Percentiles rank a stretch among this genome's conserved stretches.
These are phyloP conservation scores for Arxiozyma telluris DNA, from an alignment of 1,139 yeast species.

Conservation along the genomic window DNA sequence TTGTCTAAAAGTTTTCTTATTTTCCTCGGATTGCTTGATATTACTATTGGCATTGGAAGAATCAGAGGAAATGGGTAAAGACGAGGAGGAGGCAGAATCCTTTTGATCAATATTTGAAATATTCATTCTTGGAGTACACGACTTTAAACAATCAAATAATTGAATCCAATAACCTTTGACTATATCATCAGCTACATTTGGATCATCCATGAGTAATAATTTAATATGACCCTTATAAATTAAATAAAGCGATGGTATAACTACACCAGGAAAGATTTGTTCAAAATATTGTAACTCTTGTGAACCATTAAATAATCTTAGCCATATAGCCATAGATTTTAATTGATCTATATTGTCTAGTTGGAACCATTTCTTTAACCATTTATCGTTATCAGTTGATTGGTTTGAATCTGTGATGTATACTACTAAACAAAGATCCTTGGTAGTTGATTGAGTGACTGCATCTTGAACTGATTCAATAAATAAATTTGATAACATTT, in stretches of 20 bases:
- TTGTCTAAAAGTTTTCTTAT: slow-evolving; percentile 30
- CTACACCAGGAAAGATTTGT: slow-evolving; percentile 41
- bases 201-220: slow-evolving; percentile 35
- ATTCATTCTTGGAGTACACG: background rate
- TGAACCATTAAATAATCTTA: slow-evolving; percentile 40
- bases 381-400: slow-evolving; percentile 8
- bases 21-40: background rate
- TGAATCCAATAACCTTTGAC: slow-evolving; percentile 5
- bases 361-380: slow-evolving; percentile 28
- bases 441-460: slow-evolving; percentile 16
- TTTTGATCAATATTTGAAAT: background rate
- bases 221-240: slow-evolving; percentile 40
- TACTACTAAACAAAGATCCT: slow-evolving; percentile 19
- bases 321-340: slow-evolving; percentile 31
- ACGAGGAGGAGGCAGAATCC: background rate
- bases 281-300: slow-evolving; percentile 42
- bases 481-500: slow-evolving; percentile 10
- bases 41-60: background rate
- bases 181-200: background rate
- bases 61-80: background rate
- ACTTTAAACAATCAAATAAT: slow-evolving; percentile 4
- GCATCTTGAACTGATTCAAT: slow-evolving; percentile 19
- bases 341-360: slow-evolving; percentile 2
- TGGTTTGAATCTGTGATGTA: slow-evolving; percentile 11
- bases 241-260: slow-evolving; percentile 43